Evolutionary conservation across 2,329 filamentous ascomycete genomes (phyloP), one percentile per base, ranked within the genome.

Genomic region (Periconia macrospinosa): DNA sequence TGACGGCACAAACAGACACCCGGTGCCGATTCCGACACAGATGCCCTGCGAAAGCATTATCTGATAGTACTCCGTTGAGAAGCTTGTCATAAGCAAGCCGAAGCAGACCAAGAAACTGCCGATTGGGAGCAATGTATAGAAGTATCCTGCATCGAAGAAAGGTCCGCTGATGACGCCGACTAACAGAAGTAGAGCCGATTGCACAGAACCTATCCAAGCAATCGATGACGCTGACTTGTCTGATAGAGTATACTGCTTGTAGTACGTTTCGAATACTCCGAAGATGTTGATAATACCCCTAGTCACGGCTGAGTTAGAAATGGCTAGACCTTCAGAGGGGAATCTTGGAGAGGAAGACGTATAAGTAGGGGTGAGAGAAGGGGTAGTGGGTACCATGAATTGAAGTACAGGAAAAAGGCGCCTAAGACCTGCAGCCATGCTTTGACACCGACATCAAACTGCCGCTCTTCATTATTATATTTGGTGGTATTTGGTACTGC

Each of bases 151-250:
- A 65, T 81, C 79, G 0, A 75, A 76, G 7, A 76, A 75, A 6
- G 78, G 76, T 8, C 79, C 79, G 1, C 72, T 71, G 40, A 80
- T 66, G 9, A 74, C 67, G 1, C 78, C 77, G n/a, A 79, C 57
- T 42, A 78, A 65, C 49, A 80, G 73, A 0, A 80, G 66, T 6
- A 81, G 58, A 52, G 74, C 81, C 11, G 76, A 73, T 55, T 81
- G 78, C 13, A 81, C 65, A 37, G 75, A 77, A 1, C 79, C 79
- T 1, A 82, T 74, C 79, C 79, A 82, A 1, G 78, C 76, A 33
- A 82, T 76, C 40, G 76, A 71, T 1, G 78, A 79, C 57, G 6
- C 76, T 71, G 20, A 77, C 76, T 30, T 68, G 6, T 46, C 23
- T 2, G 23, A 17, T 15, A 55, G 41, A 14, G 70, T 48, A 1